A percentile compares a stretch with the other conserved stretches of the same genome.
Conservation (phyloP, 306 rosid genomes). For the Mimosa pudica region DNA sequence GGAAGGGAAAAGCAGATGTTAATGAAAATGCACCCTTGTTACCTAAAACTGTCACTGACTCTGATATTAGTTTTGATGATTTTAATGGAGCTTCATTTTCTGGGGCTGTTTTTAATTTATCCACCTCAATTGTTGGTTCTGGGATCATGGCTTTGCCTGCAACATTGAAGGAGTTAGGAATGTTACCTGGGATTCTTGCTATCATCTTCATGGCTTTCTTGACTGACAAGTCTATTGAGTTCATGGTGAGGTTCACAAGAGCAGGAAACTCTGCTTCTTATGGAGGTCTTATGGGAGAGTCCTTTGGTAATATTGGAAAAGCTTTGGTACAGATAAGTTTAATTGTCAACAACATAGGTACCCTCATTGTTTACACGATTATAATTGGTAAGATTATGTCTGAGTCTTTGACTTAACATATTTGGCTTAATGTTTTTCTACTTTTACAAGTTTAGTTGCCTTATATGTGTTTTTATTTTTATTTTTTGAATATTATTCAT, state of each 20-base stretch:
- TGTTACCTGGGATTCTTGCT: constrained; percentile 71
- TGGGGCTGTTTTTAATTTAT: constrained; percentile 83
- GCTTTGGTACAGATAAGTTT: constrained; percentile 60
- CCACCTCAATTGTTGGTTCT: constrained; percentile 86
- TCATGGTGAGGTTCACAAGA: constrained; percentile 66
- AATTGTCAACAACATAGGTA: constrained; percentile 69
- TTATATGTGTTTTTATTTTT: neutral
- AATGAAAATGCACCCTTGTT: constrained; percentile 72
- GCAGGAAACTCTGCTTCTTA: constrained; percentile 71
- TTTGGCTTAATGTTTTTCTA: neutral
- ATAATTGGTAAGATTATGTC: constrained; percentile 58
- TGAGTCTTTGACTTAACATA: neutral
- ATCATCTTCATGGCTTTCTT: constrained; percentile 67
- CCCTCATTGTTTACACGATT: constrained; percentile 80
- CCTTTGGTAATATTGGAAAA: constrained; percentile 75
- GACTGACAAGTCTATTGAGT: constrained; percentile 72
- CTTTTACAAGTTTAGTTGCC: no score
- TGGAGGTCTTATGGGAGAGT: constrained; percentile 73
- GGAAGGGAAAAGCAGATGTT: constrained; percentile 46
- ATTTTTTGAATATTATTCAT: constrained; percentile 33
- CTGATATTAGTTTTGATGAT: constrained; percentile 53
- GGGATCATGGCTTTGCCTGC: constrained; percentile 96
- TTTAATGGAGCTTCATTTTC: constrained; percentile 85
- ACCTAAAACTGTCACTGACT: constrained; percentile 43
- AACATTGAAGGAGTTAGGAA: constrained; percentile 72